A percentile compares a stretch with the other conserved stretches of the same genome.
phyloP scores from a whole-genome alignment of 140 eudicot species.

The Cichorium intybus region DNA sequence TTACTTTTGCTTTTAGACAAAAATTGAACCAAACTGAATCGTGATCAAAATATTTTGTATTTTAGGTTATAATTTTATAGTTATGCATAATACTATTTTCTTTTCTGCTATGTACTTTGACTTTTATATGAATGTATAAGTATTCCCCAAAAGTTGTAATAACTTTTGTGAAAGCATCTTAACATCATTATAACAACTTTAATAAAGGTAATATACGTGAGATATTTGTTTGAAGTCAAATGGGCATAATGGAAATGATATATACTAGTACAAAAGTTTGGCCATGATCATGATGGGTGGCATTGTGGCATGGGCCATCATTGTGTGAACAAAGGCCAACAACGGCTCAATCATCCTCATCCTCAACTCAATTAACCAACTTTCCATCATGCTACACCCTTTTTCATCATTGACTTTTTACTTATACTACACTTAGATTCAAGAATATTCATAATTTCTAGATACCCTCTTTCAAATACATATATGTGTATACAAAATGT shows the following conservation, averaged over 20 bases:
- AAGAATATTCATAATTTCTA: neutral
- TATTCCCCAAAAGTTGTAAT: neutral
- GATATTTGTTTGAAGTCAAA: constrained; percentile 14
- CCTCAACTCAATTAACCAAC: constrained; percentile 10
- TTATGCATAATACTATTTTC: neutral
- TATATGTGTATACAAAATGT: neutral
- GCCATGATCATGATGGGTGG: constrained; percentile 17
- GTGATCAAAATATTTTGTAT: neutral
- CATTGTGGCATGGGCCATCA: constrained; percentile 22
- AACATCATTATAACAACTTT: neutral
- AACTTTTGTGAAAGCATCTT: neutral
- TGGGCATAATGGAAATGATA: neutral
- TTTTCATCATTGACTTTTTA: constrained; percentile 1
- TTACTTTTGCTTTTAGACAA: neutral
- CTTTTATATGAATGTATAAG: neutral
- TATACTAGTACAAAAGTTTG: constrained; percentile 5
- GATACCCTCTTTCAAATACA: neutral
- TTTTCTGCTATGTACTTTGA: neutral
- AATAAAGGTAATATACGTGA: neutral
- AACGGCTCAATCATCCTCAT: neutral
- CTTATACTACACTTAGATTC: neutral
- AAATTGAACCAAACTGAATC: neutral
- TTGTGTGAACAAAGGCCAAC: constrained; percentile 14
- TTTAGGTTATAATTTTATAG: no score
- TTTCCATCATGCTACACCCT: constrained; percentile 19